phyloP scores from a whole-genome alignment of 2,329 filamentous ascomycete species.

The Eutypella sp. region DNA sequence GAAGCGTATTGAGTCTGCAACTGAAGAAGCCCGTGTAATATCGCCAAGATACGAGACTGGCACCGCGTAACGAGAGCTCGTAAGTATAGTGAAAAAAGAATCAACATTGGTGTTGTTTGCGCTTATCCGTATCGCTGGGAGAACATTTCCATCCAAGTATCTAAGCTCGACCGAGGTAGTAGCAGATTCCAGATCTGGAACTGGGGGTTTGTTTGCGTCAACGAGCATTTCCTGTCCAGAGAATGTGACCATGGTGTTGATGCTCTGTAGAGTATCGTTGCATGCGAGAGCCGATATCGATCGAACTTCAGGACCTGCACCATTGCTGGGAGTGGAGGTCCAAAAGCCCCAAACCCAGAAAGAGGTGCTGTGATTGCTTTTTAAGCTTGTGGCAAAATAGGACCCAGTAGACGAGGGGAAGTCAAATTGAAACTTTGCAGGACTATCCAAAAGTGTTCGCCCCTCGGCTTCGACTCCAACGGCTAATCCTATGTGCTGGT shows the following conservation, averaged over 20 bases:
- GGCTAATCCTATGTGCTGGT: too few relatives aligned
- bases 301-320: slow-evolving; percentile 18
- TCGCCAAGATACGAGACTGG: slow-evolving; percentile 20
- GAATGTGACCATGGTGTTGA: slow-evolving; percentile 15
- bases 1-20: slow-evolving; percentile 26
- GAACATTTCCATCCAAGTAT: too few relatives aligned
- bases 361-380: slow-evolving; percentile 18
- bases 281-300: slow-evolving; percentile 32
- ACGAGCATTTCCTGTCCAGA: slow-evolving; percentile 17
- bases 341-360: slow-evolving; percentile 33
- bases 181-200: slow-evolving; percentile 17
- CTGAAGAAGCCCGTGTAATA: slow-evolving; percentile 5
- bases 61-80: slow-evolving; percentile 28
- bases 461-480: too few relatives aligned
- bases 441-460: too few relatives aligned
- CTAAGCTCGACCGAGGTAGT: slow-evolving; percentile 15
- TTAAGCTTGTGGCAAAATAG: too few relatives aligned
- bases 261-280: slow-evolving; percentile 32
- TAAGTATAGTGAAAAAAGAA: slow-evolving; percentile 31
- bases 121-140: too few relatives aligned
- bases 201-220: slow-evolving; percentile 23
- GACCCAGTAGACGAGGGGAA: too few relatives aligned
- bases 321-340: slow-evolving; percentile 13
- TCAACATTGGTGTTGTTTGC: slow-evolving; percentile 25
- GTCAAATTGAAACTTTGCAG: too few relatives aligned